phyloP scores from a whole-genome alignment of 306 rosid species.

The Acacia confusa region DNA sequence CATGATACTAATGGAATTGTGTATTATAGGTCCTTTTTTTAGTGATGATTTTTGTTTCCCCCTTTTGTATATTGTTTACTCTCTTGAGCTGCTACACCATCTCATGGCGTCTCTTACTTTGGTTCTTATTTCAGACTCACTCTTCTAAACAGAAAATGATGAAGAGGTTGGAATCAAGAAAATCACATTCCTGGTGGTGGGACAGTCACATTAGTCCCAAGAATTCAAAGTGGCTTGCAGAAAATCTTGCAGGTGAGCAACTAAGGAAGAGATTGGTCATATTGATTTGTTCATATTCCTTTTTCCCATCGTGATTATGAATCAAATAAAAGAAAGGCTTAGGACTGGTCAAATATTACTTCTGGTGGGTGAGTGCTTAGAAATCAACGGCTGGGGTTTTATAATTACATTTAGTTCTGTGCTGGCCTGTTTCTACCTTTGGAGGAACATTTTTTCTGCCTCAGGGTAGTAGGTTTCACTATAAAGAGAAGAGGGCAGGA shows the following conservation, averaged over 20 bases:
- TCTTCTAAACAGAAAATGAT: conserved; percentile 52
- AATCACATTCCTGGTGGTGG: conserved; percentile 98
- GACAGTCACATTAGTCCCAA: conserved; percentile 80
- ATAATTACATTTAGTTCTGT: background rate
- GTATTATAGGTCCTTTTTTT: background rate
- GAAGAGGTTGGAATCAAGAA: conserved; percentile 65
- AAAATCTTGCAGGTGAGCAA: conserved; percentile 79
- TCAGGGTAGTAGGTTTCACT: too few species aligned
- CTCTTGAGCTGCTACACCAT: background rate
- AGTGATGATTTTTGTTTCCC: background rate
- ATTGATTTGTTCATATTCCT: background rate
- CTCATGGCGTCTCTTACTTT: background rate
- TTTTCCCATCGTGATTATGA: background rate
- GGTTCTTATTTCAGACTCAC: conserved; percentile 41
- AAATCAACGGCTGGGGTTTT: background rate
- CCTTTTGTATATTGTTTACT: background rate
- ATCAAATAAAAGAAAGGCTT: background rate
- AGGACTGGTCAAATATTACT: background rate
- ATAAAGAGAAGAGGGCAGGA: too few species aligned
- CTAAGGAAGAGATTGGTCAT: background rate
- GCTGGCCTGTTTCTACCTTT: too few species aligned
- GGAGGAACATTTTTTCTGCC: too few species aligned
- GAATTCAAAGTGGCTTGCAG: conserved; percentile 85
- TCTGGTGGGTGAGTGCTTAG: background rate
- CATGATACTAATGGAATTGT: background rate